Percentiles rank a stretch among this genome's conserved stretches.
These are phyloP conservation scores for Skeletonema menzelii DNA, from an alignment of 108 stramenopile genomes.

Conservation along the genomic window DNA sequence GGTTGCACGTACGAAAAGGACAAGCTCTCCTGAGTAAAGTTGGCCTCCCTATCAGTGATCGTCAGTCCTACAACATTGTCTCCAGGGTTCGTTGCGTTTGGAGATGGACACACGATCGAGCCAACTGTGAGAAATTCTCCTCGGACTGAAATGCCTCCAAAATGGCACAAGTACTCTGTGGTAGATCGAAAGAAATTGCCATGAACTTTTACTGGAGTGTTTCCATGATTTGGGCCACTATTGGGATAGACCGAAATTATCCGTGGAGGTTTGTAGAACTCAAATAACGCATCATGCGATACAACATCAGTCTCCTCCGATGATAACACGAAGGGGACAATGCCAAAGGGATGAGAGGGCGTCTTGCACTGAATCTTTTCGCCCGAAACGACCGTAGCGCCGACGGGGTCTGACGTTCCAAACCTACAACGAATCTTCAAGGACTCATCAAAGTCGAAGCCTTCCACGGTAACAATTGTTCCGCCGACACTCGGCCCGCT, in stretches of 20 bases:
- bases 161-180: slow-evolving; percentile 27
- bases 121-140: slow-evolving; percentile 14
- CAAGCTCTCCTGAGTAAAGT: slow-evolving; percentile 12
- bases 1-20: slow-evolving; percentile 17
- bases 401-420: slow-evolving; percentile 3
- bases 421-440: slow-evolving; percentile 13
- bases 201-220: slow-evolving; percentile 26
- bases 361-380: slow-evolving; percentile 33
- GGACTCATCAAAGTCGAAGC: slow-evolving; percentile 22
- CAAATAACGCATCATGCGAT: slow-evolving; percentile 24
- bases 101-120: slow-evolving; percentile 33
- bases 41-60: slow-evolving; percentile 18
- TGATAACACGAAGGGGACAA: slow-evolving; percentile 17
- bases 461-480: slow-evolving; percentile 38
- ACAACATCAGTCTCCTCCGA: slow-evolving; percentile 8
- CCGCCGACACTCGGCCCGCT: slow-evolving; percentile 33
- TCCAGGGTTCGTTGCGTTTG: background rate
- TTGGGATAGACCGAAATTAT: slow-evolving; percentile 21
- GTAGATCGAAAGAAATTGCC: slow-evolving; percentile 33
- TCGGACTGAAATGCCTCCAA: slow-evolving; percentile 8
- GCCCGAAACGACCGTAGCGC: slow-evolving; percentile 5
- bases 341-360: slow-evolving; percentile 35
- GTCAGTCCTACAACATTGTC: slow-evolving; percentile 1
- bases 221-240: slow-evolving; percentile 34
- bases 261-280: slow-evolving; percentile 24